Base-by-base conservation (phyloP, 768 basidiomycete genomes). In the Crucibulum laeve region DNA sequence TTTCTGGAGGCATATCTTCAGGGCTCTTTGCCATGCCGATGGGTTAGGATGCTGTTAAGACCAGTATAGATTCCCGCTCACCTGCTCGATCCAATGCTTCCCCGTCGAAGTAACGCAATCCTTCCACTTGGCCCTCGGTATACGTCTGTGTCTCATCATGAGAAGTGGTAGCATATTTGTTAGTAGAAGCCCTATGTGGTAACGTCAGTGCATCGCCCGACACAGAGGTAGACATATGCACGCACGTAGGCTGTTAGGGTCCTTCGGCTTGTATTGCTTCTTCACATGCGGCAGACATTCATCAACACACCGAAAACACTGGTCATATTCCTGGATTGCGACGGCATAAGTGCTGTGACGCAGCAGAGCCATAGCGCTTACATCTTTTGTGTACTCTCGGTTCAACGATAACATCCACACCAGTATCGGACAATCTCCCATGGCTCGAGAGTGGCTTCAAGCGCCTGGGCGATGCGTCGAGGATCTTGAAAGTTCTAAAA, bases 31-130 rank as follows among this genome's bases (percentile, higher is more conserved):
- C 34, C 14, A 30, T 44, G 15, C 17, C 52, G 40, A 25, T 34
- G 21, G 35, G 32, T 45, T 40, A 25, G 53, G 38, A 40, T 18
- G 42, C 15, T 44, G 25, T 36, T 30, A 15, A 14, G 42, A 19
- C 8, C n/a, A 19, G 42, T 28, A 28, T 3, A 38, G 33, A 22
- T 22, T 38, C 35, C 45, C 7, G 48, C 56, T 47, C 43, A 83
- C 83, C 71, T 85, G 85, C 53, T 89, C 86, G 44, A 90, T 90
- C 84, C 85, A 89, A 49, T 84, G 85, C 52, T 89, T 89, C 33
- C 86, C 86, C 33, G 67, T 76, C 1, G 68, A 51, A 0, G 76
- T 83, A 19, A 69, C 62, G 44, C 73, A 73, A 49, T 87, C 86
- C 46, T 73, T 70, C 87, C 87, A 90, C 49, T 83, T 81, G 10